These are phyloP conservation scores for Aspergillus japonicus DNA, from an alignment of 2,329 filamentous ascomycete species.

Conservation along the genomic window DNA sequence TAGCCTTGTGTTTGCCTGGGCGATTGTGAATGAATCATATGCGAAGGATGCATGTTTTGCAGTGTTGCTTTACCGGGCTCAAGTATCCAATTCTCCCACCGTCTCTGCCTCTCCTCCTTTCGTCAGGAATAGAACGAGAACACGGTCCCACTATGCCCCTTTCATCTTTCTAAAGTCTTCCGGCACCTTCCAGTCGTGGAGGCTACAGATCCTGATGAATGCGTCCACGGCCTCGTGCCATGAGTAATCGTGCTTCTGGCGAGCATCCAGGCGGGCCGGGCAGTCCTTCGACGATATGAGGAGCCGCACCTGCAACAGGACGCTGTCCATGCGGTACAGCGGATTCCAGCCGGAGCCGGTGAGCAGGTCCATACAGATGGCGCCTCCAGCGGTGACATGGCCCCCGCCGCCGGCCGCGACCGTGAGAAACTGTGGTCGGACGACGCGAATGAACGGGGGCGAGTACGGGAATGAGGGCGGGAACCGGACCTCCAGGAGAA, in stretches of 20 bases:
- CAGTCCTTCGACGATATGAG: slow-evolving; percentile 66
- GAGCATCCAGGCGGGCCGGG: slow-evolving; percentile 65
- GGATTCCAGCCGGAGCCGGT: slow-evolving; percentile 82
- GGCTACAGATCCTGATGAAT: slow-evolving; percentile 64
- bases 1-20: too few species aligned
- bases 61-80: too few species aligned
- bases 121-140: too few species aligned
- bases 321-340: slow-evolving; percentile 70
- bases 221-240: slow-evolving; percentile 71
- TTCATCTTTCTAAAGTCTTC: slow-evolving; percentile 55
- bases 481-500: slow-evolving; percentile 82
- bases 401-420: slow-evolving; percentile 75
- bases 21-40: too few species aligned
- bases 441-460: slow-evolving; percentile 80
- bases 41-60: too few species aligned
- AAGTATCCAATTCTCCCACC: too few species aligned
- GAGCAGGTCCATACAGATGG: slow-evolving; percentile 80
- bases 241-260: slow-evolving; percentile 55
- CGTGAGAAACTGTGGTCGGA: slow-evolving; percentile 74
- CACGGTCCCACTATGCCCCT: neutral
- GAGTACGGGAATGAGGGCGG: slow-evolving; percentile 71
- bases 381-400: slow-evolving; percentile 79
- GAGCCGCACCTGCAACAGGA: slow-evolving; percentile 77
- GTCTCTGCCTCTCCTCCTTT: too few species aligned
- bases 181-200: slow-evolving; percentile 74